Evolutionary conservation across 164 flowering plant genomes (phyloP), one percentile per base, ranked within the genome.

Genomic region (Chimonanthus salicifolius): DNA sequence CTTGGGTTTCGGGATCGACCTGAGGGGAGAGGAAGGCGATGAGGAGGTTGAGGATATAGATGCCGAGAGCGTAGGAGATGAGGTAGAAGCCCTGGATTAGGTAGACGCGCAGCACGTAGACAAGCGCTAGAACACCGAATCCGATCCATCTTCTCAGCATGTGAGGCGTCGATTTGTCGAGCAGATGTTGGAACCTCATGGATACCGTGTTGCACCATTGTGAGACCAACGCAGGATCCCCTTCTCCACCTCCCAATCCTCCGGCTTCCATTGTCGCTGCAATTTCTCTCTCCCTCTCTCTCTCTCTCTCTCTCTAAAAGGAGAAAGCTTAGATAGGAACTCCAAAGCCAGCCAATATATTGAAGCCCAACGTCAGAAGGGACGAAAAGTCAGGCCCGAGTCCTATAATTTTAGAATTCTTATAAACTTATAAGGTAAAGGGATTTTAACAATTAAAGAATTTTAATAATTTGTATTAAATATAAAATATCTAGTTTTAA

Each of bases 11-110:
- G 21, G 89, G 89, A 50, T 86, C 89, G 44, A 86, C 89, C 76
- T 86, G 87, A 45, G 89, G 89, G 47, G 89, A 86, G 33, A 86
- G 78, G 77, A 86, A 86, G 5, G 86, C 85, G 64, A 86, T 84
- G 46, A 86, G 67, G 21, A 86, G 87, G 68, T 86, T 86, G 18
- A 86, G 77, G 74, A 86, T 83, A 75, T 84, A 86, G 76, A 86
- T 86, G 13, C 89, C 89, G 16, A 86, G 82, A 10, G 82, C 89
- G 62, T 86, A 86, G n/a, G 87, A 83, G 65, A 86, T 70, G 74
- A 86, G 74, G 74, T 84, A 86, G 75, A 76, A 86, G 0, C 89
- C 89, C 74, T 86, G 83, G 47, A 86, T 74, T n/a, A 80, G 49
- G 73, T 73, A 83, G n/a, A 86, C 83, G 21, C 89, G 87, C 15